Conservation (phyloP, 441 rosid genomes). For the Aquilaria agallochum region DNA sequence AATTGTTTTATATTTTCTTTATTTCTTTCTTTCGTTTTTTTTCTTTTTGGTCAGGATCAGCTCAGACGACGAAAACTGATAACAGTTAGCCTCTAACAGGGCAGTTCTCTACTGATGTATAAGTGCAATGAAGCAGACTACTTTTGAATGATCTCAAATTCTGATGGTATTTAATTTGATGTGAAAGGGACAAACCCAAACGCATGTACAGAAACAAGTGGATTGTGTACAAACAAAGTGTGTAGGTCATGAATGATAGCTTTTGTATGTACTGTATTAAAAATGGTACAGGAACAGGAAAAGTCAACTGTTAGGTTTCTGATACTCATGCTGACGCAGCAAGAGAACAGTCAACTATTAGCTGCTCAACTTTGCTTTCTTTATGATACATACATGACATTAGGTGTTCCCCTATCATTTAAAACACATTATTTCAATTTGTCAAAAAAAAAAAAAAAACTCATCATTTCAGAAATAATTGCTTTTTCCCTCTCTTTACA, state of each 20-base stretch:
- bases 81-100: conserved; percentile 4
- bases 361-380: conserved; percentile 7
- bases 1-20: conserved; percentile 1
- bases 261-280: no score
- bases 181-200: no score
- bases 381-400: neutral
- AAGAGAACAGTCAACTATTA: conserved; percentile 22
- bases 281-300: neutral
- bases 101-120: conserved; percentile 5
- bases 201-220: no score
- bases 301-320: conserved; percentile 13
- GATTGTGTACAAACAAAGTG: no score
- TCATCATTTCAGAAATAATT: no score
- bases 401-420: no score
- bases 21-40: conserved; percentile 18
- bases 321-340: neutral
- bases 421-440: no score
- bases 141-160: neutral
- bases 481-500: no score
- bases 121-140: neutral
- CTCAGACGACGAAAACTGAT: conserved; percentile 2
- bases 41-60: neutral
- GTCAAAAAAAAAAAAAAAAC: no score
- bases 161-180: neutral
- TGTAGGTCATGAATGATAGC: no score